Percentiles rank a stretch among this genome's conserved stretches.
Evolutionary conservation across 1,284 basidiomycete genomes (phyloP).

Genomic region (Rhodotorula sp.): DNA sequence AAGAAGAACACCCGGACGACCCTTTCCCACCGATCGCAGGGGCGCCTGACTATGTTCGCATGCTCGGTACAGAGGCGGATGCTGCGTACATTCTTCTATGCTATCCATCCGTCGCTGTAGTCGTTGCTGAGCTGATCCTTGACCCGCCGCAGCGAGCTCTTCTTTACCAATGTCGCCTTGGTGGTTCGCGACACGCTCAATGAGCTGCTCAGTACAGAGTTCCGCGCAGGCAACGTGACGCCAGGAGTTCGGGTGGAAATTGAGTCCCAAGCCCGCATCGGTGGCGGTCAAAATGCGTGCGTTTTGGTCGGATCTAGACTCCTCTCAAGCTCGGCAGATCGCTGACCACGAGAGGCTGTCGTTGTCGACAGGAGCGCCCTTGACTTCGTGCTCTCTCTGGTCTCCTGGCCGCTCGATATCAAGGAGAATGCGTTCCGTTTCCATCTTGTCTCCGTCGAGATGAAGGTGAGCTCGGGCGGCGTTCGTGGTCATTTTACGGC

Average conservation of each 20-base stretch:
- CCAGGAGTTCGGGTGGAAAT: background rate
- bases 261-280: background rate
- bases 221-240: background rate
- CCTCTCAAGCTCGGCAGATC: background rate
- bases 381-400: slow-evolving; percentile 4
- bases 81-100: background rate
- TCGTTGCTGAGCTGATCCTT: too few relatives aligned
- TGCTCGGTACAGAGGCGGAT: slow-evolving; percentile 3
- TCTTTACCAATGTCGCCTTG: background rate
- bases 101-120: too few relatives aligned
- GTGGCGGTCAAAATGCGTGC: background rate
- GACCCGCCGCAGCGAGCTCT: background rate
- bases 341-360: background rate
- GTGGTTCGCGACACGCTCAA: background rate
- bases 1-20: background rate
- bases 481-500: background rate
- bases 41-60: background rate
- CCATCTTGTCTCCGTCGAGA: slow-evolving; percentile 1
- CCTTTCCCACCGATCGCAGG: too few relatives aligned
- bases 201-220: background rate
- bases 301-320: background rate
- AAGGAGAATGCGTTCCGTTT: background rate
- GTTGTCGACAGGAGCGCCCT: background rate
- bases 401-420: background rate
- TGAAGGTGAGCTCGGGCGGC: slow-evolving; percentile 2